Evolutionary conservation across 2,329 filamentous ascomycete genomes (phyloP), one percentile per base, ranked within the genome.

Genomic region (Sphaceloma murrayae): DNA sequence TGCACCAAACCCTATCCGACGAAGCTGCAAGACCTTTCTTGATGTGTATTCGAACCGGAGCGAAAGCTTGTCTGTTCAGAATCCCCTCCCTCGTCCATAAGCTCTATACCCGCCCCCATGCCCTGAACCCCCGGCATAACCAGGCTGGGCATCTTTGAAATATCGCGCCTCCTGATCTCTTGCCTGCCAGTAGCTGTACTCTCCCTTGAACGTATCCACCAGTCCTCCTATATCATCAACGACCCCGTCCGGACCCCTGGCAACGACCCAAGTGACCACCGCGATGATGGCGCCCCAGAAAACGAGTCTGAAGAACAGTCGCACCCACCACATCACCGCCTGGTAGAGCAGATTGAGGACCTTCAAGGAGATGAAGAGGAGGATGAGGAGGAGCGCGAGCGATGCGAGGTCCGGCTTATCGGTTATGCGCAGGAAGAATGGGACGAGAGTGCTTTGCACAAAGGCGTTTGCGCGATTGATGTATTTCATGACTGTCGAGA

Each of bases 271-370:
- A 13, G 78, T 66, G 0, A 69, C 68, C 0, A 78, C 31, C 0
- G 70, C 67, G 3, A 71, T 64, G 2, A 88, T 52, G 2, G 66
- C 59, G 1, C 72, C 73, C 77, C 78, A 91, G 51, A 86, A 77
- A 1, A 74, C 60, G 31, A 86, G 52, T 17, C 73, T 66, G 50
- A 85, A 60, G 8, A 71, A 69, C 45, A 94, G 58, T n/a, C 74
- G 68, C 43, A 86, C 75, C 77, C 85, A 86, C 67, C 80, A 93
- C 57, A 86, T 67, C 47, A 94, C 69, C 14, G 85, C 65, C 48
- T 85, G 75, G 49, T 79, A 77, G 13, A 86, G 67, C 66, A 82
- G 81, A 58, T 80, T 73, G 51, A 80, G 65, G 31, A 91, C 67
- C 51, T 76, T 74, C 48, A 80, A 63, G 9, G 70, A 72, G 46